Conservation (phyloP, 202 grass and related monocot species). For the Musa balbisiana region DNA sequence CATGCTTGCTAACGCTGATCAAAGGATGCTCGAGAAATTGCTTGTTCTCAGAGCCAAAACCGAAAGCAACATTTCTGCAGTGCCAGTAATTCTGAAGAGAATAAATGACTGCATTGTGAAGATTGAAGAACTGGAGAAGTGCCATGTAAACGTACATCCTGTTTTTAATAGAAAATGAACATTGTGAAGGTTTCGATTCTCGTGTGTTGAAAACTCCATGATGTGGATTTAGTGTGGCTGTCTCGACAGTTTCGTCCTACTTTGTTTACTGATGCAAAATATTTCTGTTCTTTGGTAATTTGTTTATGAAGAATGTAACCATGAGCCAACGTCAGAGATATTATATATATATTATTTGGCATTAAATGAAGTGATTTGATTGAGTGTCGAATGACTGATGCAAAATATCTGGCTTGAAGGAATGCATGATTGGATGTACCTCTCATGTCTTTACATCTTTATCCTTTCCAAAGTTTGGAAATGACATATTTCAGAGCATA, state of each 20-base stretch:
- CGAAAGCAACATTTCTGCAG: conserved; percentile 20
- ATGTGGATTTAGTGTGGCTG: conserved; percentile 2
- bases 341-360: too few relatives aligned
- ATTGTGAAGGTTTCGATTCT: neutral
- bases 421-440: too few relatives aligned
- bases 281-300: too few relatives aligned
- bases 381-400: too few relatives aligned
- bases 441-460: too few relatives aligned
- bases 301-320: too few relatives aligned
- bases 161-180: conserved; percentile 32
- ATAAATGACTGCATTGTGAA: conserved; percentile 23
- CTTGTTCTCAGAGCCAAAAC: conserved; percentile 24
- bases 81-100: conserved; percentile 29
- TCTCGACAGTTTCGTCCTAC: neutral
- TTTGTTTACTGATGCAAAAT: too few relatives aligned
- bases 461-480: too few relatives aligned
- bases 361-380: too few relatives aligned
- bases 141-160: conserved; percentile 22
- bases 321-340: too few relatives aligned
- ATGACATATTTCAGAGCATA: too few relatives aligned
- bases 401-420: too few relatives aligned
- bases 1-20: neutral
- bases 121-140: conserved; percentile 22
- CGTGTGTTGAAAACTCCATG: neutral
- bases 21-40: conserved; percentile 23